Evolutionary conservation across 1,284 basidiomycete species (phyloP).

Genomic region (Sutorius eximius): DNA sequence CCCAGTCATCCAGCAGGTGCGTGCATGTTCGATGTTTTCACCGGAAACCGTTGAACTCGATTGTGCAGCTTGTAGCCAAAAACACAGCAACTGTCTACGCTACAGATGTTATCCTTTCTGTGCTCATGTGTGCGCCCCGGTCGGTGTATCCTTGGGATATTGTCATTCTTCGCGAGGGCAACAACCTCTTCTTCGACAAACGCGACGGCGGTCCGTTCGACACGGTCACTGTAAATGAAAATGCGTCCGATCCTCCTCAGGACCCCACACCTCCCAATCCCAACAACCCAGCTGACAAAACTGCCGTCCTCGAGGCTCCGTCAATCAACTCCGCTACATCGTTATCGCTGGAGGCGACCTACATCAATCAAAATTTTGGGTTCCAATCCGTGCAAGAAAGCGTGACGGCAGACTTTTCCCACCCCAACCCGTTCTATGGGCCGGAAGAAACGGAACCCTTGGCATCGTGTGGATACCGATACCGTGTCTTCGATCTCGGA

Average conservation of each 20-base stretch:
- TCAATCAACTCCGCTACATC: conserved; percentile 94
- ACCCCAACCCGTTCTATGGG: conserved; percentile 96
- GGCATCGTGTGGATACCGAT: conserved; percentile 94
- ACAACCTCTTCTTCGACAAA: conserved; percentile 97
- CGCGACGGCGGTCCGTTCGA: conserved; percentile 97
- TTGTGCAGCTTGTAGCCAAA: conserved; percentile 69
- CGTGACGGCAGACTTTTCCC: conserved; percentile 67
- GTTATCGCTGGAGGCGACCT: conserved; percentile 95
- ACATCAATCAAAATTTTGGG: conserved; percentile 98
- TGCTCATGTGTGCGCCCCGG: conserved; percentile 94
- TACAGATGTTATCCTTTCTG: conserved; percentile 93
- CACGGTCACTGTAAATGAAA: conserved; percentile 98
- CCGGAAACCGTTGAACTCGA: conserved; percentile 7
- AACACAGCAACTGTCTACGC: conserved; percentile 86
- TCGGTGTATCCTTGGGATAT: conserved; percentile 99
- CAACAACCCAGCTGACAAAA: conserved; percentile 71
- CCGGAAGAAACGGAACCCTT: conserved; percentile 92
- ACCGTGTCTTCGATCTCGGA: conserved; percentile 94
- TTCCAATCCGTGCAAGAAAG: conserved; percentile 92
- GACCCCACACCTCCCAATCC: conserved; percentile 79
- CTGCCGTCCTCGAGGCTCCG: conserved; percentile 59
- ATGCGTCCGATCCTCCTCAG: conserved; percentile 92
- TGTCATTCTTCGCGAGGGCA: conserved; percentile 89
- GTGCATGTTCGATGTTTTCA: conserved; percentile 15
- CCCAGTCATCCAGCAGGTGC: conserved; percentile 87